A percentile compares a stretch with the other conserved stretches of the same genome.
Conservation (phyloP, 2,329 filamentous ascomycete genomes). For the Fusarium sp. region DNA sequence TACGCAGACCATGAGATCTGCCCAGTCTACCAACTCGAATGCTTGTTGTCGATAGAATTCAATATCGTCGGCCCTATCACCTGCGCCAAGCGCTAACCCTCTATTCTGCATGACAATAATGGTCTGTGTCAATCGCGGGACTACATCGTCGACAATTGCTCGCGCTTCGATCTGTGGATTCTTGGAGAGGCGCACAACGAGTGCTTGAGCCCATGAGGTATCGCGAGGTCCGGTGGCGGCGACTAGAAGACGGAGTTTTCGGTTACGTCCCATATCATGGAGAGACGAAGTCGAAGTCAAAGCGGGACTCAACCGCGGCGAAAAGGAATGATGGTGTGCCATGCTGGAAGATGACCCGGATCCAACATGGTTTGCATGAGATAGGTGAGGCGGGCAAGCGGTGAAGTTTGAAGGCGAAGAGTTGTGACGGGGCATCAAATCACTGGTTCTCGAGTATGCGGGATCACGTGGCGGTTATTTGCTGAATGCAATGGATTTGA, state of each 20-base stretch:
- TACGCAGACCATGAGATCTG: slow-evolving; percentile 84
- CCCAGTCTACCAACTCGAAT: slow-evolving; percentile 84
- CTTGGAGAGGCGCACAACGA: slow-evolving; percentile 75
- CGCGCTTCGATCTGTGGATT: slow-evolving; percentile 70
- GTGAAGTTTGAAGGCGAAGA: slow-evolving; percentile 44
- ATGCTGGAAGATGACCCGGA: slow-evolving; percentile 47
- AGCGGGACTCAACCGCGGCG: slow-evolving; percentile 49
- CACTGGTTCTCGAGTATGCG: slow-evolving; percentile 41
- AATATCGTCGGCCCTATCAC: slow-evolving; percentile 58
- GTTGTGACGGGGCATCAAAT: slow-evolving; percentile 50
- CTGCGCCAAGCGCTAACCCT: slow-evolving; percentile 51
- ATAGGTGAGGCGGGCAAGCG: slow-evolving; percentile 44
- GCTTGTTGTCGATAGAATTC: slow-evolving; percentile 65
- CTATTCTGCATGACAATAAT: slow-evolving; percentile 70
- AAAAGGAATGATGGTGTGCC: slow-evolving; percentile 50
- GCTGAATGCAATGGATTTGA: slow-evolving; percentile 1
- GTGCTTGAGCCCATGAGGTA: slow-evolving; percentile 72
- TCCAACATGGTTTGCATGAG: slow-evolving; percentile 49
- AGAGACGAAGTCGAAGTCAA: slow-evolving; percentile 52
- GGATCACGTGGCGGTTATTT: slow-evolving; percentile 42
- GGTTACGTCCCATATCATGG: slow-evolving; percentile 53
- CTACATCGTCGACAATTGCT: slow-evolving; percentile 74
- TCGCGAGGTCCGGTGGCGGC: slow-evolving; percentile 74
- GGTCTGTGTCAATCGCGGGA: slow-evolving; percentile 71
- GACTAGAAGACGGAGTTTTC: slow-evolving; percentile 70